Evolutionary conservation across 352 stramenopile species (phyloP), one percentile per base, ranked within the genome.

Genomic region (Phytopythium litorale): DNA sequence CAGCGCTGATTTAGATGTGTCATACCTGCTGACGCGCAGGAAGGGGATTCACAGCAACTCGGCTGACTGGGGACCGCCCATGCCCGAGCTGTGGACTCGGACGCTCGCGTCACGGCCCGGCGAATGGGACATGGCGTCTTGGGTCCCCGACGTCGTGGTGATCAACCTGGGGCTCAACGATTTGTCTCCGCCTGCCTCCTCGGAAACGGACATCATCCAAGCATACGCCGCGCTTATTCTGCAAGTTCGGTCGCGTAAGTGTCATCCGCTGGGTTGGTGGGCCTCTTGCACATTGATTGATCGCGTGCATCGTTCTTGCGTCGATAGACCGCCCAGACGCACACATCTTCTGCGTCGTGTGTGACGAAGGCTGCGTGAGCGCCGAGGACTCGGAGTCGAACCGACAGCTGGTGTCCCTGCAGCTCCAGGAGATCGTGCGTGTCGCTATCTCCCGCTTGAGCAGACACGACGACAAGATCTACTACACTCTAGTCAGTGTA

Each of bases 331-430:
- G 87, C 5, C 87, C 87, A 4, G 67, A 89, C 25, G 87, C 87
- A 13, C 81, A 95, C 40, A 95, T 95, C 46, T 92, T 92, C 58
- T 95, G 84, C 51, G 77, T 92, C n/a, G 87, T 91, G 12, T 94
- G 87, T 53, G 83, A 94, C 46, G 81, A 94, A 61, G 78, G 77
- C 60, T 93, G 84, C 60, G 88, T 92, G 46, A 95, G 81, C 58
- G 85, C 76, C 11, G 84, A 93, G 62, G 81, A 91, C 51, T 84
- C 78, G 43, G 79, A 84, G 55, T 74, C 77, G 56, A 88, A 92
- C 62, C 81, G 86, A 56, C 89, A 85, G 42, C 84, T 86, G 62
- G 73, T 95, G 32, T 91, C 87, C 8, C 63, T 87, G 35, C 87
- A 93, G 66, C 67, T 93, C 25, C 83, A 94, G 58, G 84, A 95